Evolutionary conservation across 257 asterid genomes (phyloP), one percentile per base, ranked within the genome.

Genomic region (Solanum medicagineum): DNA sequence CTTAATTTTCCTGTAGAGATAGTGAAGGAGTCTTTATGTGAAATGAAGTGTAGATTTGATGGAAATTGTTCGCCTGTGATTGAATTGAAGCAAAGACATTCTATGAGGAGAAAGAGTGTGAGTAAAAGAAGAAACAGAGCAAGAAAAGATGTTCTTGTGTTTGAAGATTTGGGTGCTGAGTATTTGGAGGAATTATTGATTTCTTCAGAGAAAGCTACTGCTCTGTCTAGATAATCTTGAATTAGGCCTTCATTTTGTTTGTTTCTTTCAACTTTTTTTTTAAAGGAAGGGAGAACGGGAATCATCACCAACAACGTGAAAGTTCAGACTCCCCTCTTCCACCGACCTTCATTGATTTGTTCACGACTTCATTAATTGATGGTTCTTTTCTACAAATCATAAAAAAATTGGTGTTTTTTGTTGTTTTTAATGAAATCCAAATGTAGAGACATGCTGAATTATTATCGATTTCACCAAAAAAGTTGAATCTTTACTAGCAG

Each of bases 111-210:
- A 81, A 91, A 83, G 13, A 59, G 86, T 0, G 75, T 45, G 56
- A 62, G 10, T 10, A 80, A 88, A 57, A 91, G 85, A 66, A 89
- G 84, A 66, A 89, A 54, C 32, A 84, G 51, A 66, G 83, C 17
- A 15, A 45, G 56, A 84, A 69, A 56, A 9, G 29, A 60, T 89
- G 90, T 91, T 87, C 86, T 95, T 59, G 95, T 95, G 24, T 85
- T 95, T 70, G 96, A 95, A 91, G 98, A 95, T 87, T 90, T 95
- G 95, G 98, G 98, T 10, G 89, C 87, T 59, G 97, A 94, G 17
- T 92, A 86, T 86, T 86, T 92, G 17, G 98, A 95, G 86, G 87
- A 88, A 40, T 86, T 95, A 12, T 87, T 94, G 89, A 92, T 84
- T 51, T 88, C 79, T 9, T 91, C 95, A 2, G 90, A 32, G 36